Evolutionary conservation across 371 early-diverging fungal species (phyloP).

Genomic region (Sanchytrium tribonematis): DNA sequence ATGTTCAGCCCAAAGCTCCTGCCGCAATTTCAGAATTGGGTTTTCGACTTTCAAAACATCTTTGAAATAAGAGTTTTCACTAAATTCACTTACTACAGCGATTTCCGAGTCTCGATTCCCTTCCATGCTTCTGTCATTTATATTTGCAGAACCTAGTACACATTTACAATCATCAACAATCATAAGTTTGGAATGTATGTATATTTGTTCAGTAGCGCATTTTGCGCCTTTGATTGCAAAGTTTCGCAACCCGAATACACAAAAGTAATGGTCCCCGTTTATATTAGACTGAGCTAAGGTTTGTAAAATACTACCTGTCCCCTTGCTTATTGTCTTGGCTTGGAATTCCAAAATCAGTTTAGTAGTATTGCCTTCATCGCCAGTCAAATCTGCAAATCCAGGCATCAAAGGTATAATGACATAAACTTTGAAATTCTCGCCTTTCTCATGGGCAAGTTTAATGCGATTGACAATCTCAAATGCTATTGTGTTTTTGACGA

Average conservation of each 20-base stretch:
- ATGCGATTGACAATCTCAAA: constrained; percentile 49
- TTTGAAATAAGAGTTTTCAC: constrained; percentile 9
- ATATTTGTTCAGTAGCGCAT: constrained; percentile 43
- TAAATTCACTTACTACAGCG: constrained; percentile 52
- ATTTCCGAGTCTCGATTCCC: constrained; percentile 75
- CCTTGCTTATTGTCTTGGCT: constrained; percentile 47
- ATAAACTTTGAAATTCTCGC: constrained; percentile 46
- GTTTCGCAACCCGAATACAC: constrained; percentile 41
- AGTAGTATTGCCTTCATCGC: constrained; percentile 41
- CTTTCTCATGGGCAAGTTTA: constrained; percentile 33
- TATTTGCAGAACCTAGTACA: constrained; percentile 52
- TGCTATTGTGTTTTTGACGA: constrained; percentile 44
- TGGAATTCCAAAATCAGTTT: constrained; percentile 50
- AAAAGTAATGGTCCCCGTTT: constrained; percentile 32
- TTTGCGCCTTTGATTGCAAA: constrained; percentile 18
- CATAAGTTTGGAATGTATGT: constrained; percentile 70
- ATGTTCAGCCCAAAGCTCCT: constrained; percentile 50
- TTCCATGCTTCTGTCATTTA: constrained; percentile 60
- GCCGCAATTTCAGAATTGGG: neutral
- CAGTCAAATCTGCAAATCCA: constrained; percentile 53
- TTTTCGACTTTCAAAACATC: neutral
- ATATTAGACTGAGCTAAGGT: constrained; percentile 33
- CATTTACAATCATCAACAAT: constrained; percentile 60
- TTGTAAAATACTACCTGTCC: constrained; percentile 34
- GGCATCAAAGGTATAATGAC: constrained; percentile 76